Evolutionary conservation across 2,329 filamentous ascomycete genomes (phyloP), one percentile per base, ranked within the genome.

Genomic region (Penicillium sp.): DNA sequence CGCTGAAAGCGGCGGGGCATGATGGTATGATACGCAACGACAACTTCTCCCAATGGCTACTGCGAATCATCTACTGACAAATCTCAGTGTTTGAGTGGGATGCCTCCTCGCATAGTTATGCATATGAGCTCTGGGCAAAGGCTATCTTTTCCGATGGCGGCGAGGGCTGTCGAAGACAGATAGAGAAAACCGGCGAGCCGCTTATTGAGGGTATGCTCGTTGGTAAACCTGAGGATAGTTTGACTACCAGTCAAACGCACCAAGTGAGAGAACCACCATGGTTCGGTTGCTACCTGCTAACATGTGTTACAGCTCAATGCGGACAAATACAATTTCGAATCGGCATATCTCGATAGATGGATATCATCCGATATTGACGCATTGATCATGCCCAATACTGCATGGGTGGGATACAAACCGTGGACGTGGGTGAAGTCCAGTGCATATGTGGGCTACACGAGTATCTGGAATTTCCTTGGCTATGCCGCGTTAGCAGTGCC

Each of bases 1-100:
- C 44, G 67, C 87, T 55, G 72, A 86, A 4, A 79, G 85, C 4
- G 82, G 84, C 79, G 69, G 82, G 62, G 72, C 81, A 22, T 75
- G 79, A 60, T 76, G 81, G 51, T 86, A 86, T 60, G 43, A 10
- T 20, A 31, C n/a, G n/a, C n/a, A 6, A 2, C 20, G 1, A 10
- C 3, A 22, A 6, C 2, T 9, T 3, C 18, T 4, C 8, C 7
- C 24, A 24, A 0, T 10, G 2, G 1, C 5, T 35, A n/a, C 1
- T 22, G 2, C 11, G 5, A 2, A 35, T 1, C 26, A 7, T 29
- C n/a, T 35, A 18, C 38, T 42, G 2, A 50, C n/a, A 7, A 5
- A 2, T 1, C 39, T 1, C 16, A 70, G 68, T 73, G 0, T 61
- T 74, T 16, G 67, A 72, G 47, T 73, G 71, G 67, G 66, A 74